A percentile compares a stretch with the other conserved stretches of the same genome.
Conservation (phyloP, 148 eudicot species). For the Heliamphora exappendiculata region DNA sequence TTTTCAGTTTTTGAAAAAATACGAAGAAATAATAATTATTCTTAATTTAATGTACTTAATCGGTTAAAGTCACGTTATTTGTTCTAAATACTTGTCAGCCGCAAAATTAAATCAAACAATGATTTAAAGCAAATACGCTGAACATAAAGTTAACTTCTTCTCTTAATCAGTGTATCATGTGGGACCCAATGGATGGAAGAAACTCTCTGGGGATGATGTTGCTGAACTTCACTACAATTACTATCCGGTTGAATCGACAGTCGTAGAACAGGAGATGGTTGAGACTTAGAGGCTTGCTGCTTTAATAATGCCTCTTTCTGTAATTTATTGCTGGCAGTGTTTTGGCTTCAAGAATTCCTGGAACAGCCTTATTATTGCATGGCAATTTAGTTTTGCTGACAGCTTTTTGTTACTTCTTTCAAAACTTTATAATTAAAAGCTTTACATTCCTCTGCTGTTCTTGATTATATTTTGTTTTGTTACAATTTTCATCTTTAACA, state of each 20-base stretch:
- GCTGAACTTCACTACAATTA: constrained; percentile 82
- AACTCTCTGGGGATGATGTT: constrained; percentile 89
- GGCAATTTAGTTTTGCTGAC: background rate
- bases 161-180: constrained; percentile 89
- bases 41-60: too few relatives aligned
- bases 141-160: too few relatives aligned
- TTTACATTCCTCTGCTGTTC: background rate
- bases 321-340: background rate
- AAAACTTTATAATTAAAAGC: background rate
- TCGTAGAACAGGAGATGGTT: constrained; percentile 77
- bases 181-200: constrained; percentile 87
- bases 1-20: too few relatives aligned
- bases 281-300: constrained; percentile 26
- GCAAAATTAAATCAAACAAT: too few relatives aligned
- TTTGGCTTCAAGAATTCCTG: background rate
- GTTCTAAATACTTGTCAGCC: too few relatives aligned
- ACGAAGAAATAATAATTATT: too few relatives aligned
- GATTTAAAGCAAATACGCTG: too few relatives aligned
- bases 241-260: constrained; percentile 58
- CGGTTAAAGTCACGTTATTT: too few relatives aligned
- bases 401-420: background rate
- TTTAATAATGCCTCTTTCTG: background rate
- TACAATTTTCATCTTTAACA: background rate
- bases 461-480: background rate
- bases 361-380: background rate